A percentile compares a stretch with the other conserved stretches of the same genome.
These are phyloP conservation scores for Vaccinium myrtillus DNA, from an alignment of 148 eudicot species.

Conservation along the genomic window DNA sequence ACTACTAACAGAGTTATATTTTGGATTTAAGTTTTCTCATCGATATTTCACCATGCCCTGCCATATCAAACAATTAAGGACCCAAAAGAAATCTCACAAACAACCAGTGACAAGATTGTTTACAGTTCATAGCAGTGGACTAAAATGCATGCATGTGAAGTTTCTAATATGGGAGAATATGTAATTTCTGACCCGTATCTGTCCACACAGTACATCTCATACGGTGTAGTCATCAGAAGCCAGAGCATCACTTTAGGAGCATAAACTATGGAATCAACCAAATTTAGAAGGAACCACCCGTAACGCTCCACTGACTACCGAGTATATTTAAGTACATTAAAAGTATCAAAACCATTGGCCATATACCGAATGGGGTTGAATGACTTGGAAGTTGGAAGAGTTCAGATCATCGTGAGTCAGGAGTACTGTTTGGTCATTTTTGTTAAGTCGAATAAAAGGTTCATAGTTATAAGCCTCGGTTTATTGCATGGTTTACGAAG, in stretches of 20 bases:
- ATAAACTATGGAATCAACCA: conserved; percentile 53
- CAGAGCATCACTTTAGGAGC: conserved; percentile 59
- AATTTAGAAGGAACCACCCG: conserved; percentile 53
- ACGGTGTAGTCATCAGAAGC: conserved; percentile 85
- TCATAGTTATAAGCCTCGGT: too few relatives aligned
- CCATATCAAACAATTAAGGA: too few relatives aligned
- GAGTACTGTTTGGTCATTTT: too few relatives aligned
- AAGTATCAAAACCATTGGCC: not conserved
- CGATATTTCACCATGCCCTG: not conserved
- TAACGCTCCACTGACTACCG: conserved; percentile 34
- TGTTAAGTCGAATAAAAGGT: too few relatives aligned
- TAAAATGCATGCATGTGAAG: not conserved
- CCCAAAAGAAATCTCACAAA: too few relatives aligned
- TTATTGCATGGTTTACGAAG: too few relatives aligned
- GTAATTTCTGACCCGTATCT: conserved; percentile 72
- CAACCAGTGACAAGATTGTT: not conserved
- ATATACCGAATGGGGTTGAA: too few relatives aligned
- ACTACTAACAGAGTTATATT: not conserved
- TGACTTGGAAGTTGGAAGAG: too few relatives aligned
- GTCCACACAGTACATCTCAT: conserved; percentile 76
- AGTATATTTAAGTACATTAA: not conserved
- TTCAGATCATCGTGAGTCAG: too few relatives aligned
- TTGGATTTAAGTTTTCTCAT: not conserved
- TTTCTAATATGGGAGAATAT: not conserved
- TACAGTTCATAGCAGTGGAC: not conserved